Percentiles rank a stretch among this genome's conserved stretches.
Conservation (phyloP, 2,329 filamentous ascomycete species). For the Alternaria alternata region DNA sequence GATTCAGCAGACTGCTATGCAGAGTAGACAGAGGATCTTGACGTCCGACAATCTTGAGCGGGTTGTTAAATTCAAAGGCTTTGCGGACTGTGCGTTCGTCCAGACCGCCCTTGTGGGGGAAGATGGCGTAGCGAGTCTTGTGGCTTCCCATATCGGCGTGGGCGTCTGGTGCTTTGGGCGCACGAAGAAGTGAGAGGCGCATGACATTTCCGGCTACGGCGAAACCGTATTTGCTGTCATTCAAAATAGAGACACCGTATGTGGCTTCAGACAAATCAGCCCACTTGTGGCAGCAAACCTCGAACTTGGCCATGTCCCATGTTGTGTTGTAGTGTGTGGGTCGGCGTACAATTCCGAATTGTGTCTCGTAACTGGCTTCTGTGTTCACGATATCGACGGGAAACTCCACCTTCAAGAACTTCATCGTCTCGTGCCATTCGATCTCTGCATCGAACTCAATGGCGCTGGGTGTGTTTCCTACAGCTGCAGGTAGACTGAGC, state of each 20-base stretch:
- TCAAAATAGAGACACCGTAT: constrained; percentile 91
- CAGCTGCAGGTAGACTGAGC: constrained; percentile 76
- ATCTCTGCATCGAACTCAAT: constrained; percentile 85
- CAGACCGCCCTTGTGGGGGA: constrained; percentile 80
- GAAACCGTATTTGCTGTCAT: constrained; percentile 96
- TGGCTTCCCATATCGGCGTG: constrained; percentile 95
- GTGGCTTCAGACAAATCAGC: constrained; percentile 87
- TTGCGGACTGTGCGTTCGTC: constrained; percentile 78
- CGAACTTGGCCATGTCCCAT: constrained; percentile 98
- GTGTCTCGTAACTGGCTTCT: constrained; percentile 93
- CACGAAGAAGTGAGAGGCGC: constrained; percentile 84
- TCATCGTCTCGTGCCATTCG: constrained; percentile 97
- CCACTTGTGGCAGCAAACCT: constrained; percentile 95
- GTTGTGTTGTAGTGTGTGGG: constrained; percentile 98
- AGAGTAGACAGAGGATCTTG: constrained; percentile 42
- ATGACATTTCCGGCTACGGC: constrained; percentile 88
- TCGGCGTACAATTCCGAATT: constrained; percentile 85
- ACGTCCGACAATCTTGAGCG: constrained; percentile 65
- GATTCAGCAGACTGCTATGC: constrained; percentile 51
- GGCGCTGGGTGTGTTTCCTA: constrained; percentile 70
- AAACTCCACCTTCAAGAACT: constrained; percentile 98
- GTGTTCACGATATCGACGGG: constrained; percentile 90
- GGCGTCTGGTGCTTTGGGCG: constrained; percentile 90
- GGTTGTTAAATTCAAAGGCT: constrained; percentile 90
- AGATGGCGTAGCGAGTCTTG: constrained; percentile 85